Evolutionary conservation across 257 asterid genomes (phyloP).

Genomic region (Rubia yunnanensis): DNA sequence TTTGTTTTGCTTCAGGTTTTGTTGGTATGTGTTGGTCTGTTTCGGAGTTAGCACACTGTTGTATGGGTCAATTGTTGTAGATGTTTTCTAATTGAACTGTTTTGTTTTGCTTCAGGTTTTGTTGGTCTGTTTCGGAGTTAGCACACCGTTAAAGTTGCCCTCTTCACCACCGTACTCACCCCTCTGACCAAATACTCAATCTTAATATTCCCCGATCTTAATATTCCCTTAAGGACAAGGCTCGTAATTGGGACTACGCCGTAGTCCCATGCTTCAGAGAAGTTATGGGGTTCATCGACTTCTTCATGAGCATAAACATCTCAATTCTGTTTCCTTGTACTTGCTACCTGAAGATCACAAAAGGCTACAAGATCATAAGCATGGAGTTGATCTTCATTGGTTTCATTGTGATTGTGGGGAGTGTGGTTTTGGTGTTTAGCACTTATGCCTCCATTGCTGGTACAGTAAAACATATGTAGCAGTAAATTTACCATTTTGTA

Average conservation of each 20-base stretch:
- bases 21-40: slow-evolving; percentile 26
- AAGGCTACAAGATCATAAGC: slow-evolving; percentile 15
- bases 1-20: slow-evolving; percentile 36
- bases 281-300: too few species aligned
- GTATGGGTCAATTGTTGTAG: slow-evolving; percentile 44
- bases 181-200: slow-evolving; percentile 38
- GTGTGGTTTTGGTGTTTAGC: too few species aligned
- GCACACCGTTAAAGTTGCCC: slow-evolving; percentile 36
- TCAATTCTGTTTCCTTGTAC: slow-evolving; percentile 42
- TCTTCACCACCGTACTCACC: slow-evolving; percentile 28
- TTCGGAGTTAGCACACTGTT: slow-evolving; percentile 27
- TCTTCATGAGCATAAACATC: too few species aligned
- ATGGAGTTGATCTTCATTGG: slow-evolving; percentile 14
- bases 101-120: too few species aligned
- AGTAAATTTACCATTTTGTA: too few species aligned
- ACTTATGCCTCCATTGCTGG: slow-evolving; percentile 32
- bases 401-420: slow-evolving; percentile 21
- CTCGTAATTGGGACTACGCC: slow-evolving; percentile 6
- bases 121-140: too few species aligned
- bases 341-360: slow-evolving; percentile 37
- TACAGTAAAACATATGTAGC: too few species aligned
- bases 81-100: too few species aligned
- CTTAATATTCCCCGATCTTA: slow-evolving; percentile 7
- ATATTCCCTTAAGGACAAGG: slow-evolving; percentile 5
- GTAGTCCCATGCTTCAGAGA: too few species aligned